These are phyloP conservation scores for Beta lomatogona DNA, from an alignment of 179 eudicot species.

Conservation along the genomic window DNA sequence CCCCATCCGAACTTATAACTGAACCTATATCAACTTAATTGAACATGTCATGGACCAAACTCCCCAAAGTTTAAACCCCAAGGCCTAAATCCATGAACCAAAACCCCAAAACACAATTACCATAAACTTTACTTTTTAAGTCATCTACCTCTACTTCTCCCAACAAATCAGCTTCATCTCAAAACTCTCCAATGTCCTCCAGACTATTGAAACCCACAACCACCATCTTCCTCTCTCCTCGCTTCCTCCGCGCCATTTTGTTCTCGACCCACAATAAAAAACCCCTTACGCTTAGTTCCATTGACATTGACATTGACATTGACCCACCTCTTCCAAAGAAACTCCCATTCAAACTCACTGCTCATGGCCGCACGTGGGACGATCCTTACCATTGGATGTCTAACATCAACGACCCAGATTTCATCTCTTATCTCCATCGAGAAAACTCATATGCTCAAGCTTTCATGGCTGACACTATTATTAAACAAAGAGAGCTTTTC, in stretches of 20 bases:
- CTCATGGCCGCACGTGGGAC: constrained; percentile 64
- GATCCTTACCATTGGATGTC: constrained; percentile 98
- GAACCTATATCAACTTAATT: no score
- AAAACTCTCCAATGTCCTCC: constrained; percentile 19
- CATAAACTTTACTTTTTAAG: no score
- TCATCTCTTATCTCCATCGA: constrained; percentile 45
- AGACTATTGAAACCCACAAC: constrained; percentile 35
- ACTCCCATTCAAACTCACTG: constrained; percentile 54
- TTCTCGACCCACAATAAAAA: constrained; percentile 43
- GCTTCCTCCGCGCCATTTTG: constrained; percentile 20
- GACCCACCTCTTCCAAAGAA: constrained; percentile 68
- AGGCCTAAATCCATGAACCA: no score
- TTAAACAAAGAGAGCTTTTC: constrained; percentile 47
- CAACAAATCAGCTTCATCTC: background rate
- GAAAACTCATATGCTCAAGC: constrained; percentile 72
- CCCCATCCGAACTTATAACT: no score
- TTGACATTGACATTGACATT: constrained; percentile 18
- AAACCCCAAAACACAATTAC: no score
- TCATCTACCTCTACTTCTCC: no score
- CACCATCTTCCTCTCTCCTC: constrained; percentile 24
- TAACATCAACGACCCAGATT: constrained; percentile 74
- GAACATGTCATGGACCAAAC: no score
- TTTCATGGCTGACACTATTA: constrained; percentile 67
- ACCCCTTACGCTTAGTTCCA: constrained; percentile 22
- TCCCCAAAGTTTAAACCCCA: no score